Percentiles rank a stretch among this genome's conserved stretches.
Evolutionary conservation across 192 early-diverging fungal species (phyloP).

Genomic region (Podila epigama): DNA sequence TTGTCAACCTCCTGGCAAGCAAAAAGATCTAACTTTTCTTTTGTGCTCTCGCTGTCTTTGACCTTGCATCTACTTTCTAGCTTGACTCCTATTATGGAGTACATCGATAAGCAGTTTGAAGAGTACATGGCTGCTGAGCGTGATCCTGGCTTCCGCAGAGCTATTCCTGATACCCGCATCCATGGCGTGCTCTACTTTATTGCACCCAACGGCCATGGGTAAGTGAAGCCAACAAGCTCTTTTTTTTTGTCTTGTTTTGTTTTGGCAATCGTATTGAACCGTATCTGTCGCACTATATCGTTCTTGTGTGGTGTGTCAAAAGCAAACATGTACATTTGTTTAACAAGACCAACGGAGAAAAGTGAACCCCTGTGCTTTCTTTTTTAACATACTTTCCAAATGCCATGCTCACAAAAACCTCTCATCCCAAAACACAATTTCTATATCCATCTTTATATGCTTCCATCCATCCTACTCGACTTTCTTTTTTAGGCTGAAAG

Average conservation of each 20-base stretch:
- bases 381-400: too few species aligned
- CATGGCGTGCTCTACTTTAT: slow-evolving; percentile 98
- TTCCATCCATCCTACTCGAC: too few species aligned
- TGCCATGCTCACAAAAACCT: not conserved
- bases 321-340: too few species aligned
- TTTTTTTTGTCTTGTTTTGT: slow-evolving; percentile 2
- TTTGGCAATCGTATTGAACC: slow-evolving; percentile 1
- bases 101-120: slow-evolving; percentile 96
- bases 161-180: slow-evolving; percentile 89
- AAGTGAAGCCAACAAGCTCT: slow-evolving; percentile 12
- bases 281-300: too few species aligned
- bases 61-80: too few species aligned
- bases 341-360: not conserved
- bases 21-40: slow-evolving; percentile 5
- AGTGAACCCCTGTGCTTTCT: too few species aligned
- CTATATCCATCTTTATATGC: not conserved
- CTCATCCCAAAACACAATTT: too few species aligned
- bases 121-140: slow-evolving; percentile 87
- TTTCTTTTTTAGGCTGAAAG: slow-evolving; percentile 51
- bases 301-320: not conserved
- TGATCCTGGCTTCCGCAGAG: slow-evolving; percentile 72
- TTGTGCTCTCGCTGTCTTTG: too few species aligned
- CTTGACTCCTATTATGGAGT: slow-evolving; percentile 92
- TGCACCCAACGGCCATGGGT: slow-evolving; percentile 92
- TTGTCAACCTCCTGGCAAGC: too few species aligned